Conservation (phyloP, 1,284 basidiomycete genomes). For the Phellinidium pouzarii region DNA sequence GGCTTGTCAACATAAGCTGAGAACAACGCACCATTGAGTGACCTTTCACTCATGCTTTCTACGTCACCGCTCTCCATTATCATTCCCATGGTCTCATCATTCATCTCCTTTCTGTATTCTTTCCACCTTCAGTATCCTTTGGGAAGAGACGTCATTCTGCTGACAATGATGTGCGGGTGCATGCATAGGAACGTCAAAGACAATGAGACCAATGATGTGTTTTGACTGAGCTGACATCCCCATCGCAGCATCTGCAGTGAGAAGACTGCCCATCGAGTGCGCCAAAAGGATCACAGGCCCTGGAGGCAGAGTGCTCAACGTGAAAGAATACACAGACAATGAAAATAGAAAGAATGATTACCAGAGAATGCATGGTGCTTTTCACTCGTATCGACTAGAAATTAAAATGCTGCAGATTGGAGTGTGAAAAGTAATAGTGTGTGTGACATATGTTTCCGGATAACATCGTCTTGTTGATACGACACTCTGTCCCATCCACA, state of each 20-base stretch:
- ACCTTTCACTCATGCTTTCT: background rate
- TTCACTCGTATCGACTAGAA: too few relatives aligned
- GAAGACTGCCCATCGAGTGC: constrained; percentile 53
- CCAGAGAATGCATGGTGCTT: too few relatives aligned
- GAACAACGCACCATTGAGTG: constrained; percentile 1
- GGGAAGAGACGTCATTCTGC: constrained; percentile 49
- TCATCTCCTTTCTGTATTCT: constrained; percentile 36
- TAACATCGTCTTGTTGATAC: too few relatives aligned
- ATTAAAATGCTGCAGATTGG: too few relatives aligned
- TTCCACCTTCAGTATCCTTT: constrained; percentile 27
- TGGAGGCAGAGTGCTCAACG: constrained; percentile 44
- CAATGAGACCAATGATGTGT: constrained; percentile 45
- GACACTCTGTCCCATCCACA: too few relatives aligned
- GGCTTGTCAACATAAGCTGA: background rate
- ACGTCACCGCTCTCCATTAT: background rate
- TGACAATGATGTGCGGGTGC: constrained; percentile 54
- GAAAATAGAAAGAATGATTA: too few relatives aligned
- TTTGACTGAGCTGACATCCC: constrained; percentile 29
- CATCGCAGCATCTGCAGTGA: constrained; percentile 48
- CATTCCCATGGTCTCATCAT: constrained; percentile 27
- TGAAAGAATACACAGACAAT: too few relatives aligned
- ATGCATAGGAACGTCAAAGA: constrained; percentile 55
- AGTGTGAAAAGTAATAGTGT: too few relatives aligned
- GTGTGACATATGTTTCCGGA: too few relatives aligned
- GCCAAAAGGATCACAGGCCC: constrained; percentile 48